Base-by-base conservation (phyloP, 2,329 filamentous ascomycete genomes). In the Alternaria arborescens region DNA sequence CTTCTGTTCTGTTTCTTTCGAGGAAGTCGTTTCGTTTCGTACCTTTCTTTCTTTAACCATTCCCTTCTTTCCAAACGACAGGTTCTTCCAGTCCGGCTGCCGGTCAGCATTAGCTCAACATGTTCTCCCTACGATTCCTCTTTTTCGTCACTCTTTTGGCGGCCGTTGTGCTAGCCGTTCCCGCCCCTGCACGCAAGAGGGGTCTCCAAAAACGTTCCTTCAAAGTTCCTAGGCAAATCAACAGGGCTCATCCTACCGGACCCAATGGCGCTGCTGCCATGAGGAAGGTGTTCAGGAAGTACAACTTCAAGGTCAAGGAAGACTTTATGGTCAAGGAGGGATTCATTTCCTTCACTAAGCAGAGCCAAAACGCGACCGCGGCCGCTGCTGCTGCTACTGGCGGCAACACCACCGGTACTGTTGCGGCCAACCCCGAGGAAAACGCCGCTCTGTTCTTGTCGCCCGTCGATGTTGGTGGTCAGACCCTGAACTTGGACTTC, bases 401-500 rank as follows among this genome's bases (percentile, higher is more conserved):
- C 38, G 48, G 64, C 22, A 71, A 76, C 52, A 81, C 76, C 71
- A 82, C 77, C 34, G 89, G 89, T 48, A 78, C 84, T 41, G 91
- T 92, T 53, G 80, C 86, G 30, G 88, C 89, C 53, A 88, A 86
- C 28, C 87, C 89, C 12, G 86, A 89, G 64, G 79, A 84, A 44
- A 87, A 88, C 67, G 90, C 91, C 71, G 82, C 86, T 48, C 87
- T 92, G 60, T 94, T 91, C 71, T 83, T 94, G 12, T 86, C 88
- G 0, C 88, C 89, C 0, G 87, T 92, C 53, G 84, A 75, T n/a
- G 85, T 93, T 64, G 90, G 90, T 61, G 88, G 88, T 5, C 90
- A 92, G 78, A 85, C 83, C 5, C 71, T 93, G 58, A 87, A 88
- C 71, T 79, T 93, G 74, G 87, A 91, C 75, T 91, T 93, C 72